phyloP scores from a whole-genome alignment of 1,139 yeast genomes.

The Geotrichum macrosporum region DNA sequence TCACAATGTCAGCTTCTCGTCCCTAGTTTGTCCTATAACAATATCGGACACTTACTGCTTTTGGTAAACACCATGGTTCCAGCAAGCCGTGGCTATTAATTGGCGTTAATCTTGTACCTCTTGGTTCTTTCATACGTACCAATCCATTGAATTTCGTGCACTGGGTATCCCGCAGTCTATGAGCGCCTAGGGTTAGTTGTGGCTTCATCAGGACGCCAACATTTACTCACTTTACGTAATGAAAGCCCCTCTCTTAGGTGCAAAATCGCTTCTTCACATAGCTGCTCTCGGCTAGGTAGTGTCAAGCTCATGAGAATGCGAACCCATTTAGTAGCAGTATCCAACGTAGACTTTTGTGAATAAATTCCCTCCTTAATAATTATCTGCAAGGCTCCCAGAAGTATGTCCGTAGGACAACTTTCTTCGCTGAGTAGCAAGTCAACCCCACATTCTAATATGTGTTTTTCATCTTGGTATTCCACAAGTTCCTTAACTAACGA shows the following conservation, averaged over 20 bases:
- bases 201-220: not conserved
- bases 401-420: constrained; percentile 12
- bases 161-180: constrained; percentile 16
- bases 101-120: not conserved
- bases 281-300: constrained; percentile 19
- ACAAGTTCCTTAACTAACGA: constrained; percentile 7
- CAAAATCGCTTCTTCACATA: constrained; percentile 16
- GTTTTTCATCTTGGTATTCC: constrained; percentile 1
- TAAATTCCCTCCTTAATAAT: constrained; percentile 19
- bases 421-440: constrained; percentile 20
- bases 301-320: constrained; percentile 20
- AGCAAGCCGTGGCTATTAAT: constrained; percentile 22
- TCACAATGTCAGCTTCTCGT: not conserved
- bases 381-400: constrained; percentile 17
- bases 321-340: constrained; percentile 18
- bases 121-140: constrained; percentile 6
- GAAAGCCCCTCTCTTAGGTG: constrained; percentile 20
- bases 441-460: constrained; percentile 15
- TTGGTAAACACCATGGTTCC: constrained; percentile 23
- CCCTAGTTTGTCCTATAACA: not conserved
- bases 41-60: constrained; percentile 24
- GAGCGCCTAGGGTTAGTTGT: no score
- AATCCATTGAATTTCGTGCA: constrained; percentile 23
- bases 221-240: constrained; percentile 15
- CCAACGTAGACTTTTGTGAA: constrained; percentile 12